These are phyloP conservation scores for Termitomyces sp. DNA, from an alignment of 768 basidiomycete genomes.

Conservation along the genomic window DNA sequence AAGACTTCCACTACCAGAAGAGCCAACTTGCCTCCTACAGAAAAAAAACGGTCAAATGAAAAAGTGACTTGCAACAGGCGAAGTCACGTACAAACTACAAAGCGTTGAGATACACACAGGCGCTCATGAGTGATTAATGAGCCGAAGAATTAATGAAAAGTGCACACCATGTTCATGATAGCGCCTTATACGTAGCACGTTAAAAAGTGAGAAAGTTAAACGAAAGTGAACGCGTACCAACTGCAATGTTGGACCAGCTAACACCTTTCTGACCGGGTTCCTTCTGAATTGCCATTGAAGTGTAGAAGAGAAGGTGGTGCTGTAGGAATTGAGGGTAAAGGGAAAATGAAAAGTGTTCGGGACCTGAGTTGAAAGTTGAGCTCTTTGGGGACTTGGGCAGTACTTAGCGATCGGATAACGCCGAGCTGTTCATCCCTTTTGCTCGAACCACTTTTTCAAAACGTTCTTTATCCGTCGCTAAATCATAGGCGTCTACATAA, in stretches of 20 bases:
- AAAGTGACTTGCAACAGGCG: not conserved
- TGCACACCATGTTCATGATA: slow-evolving; percentile 95
- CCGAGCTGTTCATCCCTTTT: slow-evolving; percentile 15
- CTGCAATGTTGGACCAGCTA: slow-evolving; percentile 93
- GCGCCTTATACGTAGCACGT: slow-evolving; percentile 53
- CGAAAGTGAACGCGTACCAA: slow-evolving; percentile 56
- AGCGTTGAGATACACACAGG: not conserved
- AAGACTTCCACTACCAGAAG: not conserved
- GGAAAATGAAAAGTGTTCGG: slow-evolving; percentile 19
- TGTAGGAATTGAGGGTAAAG: slow-evolving; percentile 19
- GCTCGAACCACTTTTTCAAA: slow-evolving; percentile 17
- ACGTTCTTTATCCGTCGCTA: not conserved
- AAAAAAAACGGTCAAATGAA: not conserved
- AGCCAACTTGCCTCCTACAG: slow-evolving; percentile 66
- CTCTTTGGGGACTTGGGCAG: slow-evolving; percentile 21
- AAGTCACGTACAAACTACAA: slow-evolving; percentile 51
- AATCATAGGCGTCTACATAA: not conserved
- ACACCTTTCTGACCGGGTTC: slow-evolving; percentile 91
- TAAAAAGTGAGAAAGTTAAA: slow-evolving; percentile 18
- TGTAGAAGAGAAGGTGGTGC: slow-evolving; percentile 17
- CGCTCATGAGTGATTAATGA: not conserved
- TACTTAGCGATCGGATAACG: slow-evolving; percentile 33
- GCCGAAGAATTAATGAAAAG: slow-evolving; percentile 9
- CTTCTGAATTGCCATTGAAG: slow-evolving; percentile 72
- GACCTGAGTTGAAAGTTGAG: slow-evolving; percentile 15